phyloP scores from a whole-genome alignment of 2,329 filamentous ascomycete species.

The Sarocladium oryzae region DNA sequence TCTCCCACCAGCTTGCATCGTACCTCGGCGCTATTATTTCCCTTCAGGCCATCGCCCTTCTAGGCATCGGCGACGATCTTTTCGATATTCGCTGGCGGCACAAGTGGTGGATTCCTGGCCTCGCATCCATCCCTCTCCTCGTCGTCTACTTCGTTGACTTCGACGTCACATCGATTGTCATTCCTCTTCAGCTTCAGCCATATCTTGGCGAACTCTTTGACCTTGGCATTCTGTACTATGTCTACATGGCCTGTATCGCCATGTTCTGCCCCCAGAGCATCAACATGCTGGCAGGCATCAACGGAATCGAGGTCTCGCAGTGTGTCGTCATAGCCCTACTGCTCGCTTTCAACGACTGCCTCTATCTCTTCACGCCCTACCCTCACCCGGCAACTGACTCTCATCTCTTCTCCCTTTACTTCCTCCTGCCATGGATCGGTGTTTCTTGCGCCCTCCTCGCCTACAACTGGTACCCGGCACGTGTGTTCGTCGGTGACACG shows the following conservation, averaged over 20 bases:
- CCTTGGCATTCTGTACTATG: slow-evolving; percentile 78
- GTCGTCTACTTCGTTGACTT: slow-evolving; percentile 99
- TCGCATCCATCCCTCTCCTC: slow-evolving; percentile 87
- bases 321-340: slow-evolving; percentile 84
- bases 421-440: slow-evolving; percentile 88
- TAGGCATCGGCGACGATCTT: slow-evolving; percentile 90
- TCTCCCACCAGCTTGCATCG: slow-evolving; percentile 92
- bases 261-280: slow-evolving; percentile 99
- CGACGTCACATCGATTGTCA: slow-evolving; percentile 89
- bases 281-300: slow-evolving; percentile 99
- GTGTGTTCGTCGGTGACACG: slow-evolving; percentile 94
- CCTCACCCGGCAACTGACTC: slow-evolving; percentile 93
- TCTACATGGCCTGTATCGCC: slow-evolving; percentile 92
- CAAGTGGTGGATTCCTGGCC: slow-evolving; percentile 95
- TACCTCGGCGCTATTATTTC: slow-evolving; percentile 93
- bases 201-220: slow-evolving; percentile 83
- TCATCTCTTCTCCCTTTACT: slow-evolving; percentile 91
- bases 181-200: slow-evolving; percentile 76
- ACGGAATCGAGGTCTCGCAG: slow-evolving; percentile 94
- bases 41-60: slow-evolving; percentile 80
- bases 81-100: slow-evolving; percentile 99
- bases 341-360: slow-evolving; percentile 75
- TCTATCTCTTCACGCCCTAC: slow-evolving; percentile 79
- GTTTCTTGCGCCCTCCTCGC: slow-evolving; percentile 79
- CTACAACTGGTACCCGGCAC: slow-evolving; percentile 91